Evolutionary conservation across 805 yeast genomes (phyloP), one percentile per base, ranked within the genome.

Genomic region (Vanderwaltozyma verrucispora): DNA sequence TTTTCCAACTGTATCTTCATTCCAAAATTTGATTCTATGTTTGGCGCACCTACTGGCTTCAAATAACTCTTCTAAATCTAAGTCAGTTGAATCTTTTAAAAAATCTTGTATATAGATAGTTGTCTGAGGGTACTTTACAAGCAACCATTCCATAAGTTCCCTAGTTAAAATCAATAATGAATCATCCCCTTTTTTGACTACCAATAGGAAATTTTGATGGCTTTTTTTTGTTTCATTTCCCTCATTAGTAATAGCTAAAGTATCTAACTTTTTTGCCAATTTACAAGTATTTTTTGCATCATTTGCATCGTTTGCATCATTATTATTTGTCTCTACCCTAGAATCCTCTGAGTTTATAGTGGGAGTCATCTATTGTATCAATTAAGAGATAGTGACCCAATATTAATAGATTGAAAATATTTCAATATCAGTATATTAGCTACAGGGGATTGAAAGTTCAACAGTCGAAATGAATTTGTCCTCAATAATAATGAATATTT

Each of bases 81-180:
- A 85, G 42, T 80, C 63, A 39, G 71, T 69, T 43, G 80, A 77
- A 13, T 63, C 54, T 48, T 74, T 69, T 39, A 88, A 65, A 44
- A 76, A 72, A 41, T 72, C 67, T 54, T 89, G 95, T 6, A 89
- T 89, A 51, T 77, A 83, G 1, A 87, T 79, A 1, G 57, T 63
- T 17, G 69, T 47, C 14, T 53, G 57, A 5, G 56, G 54, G 44
- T 56, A 61, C 4, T 50, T 50, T 15, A 51, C 49, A 25, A 84
- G 54, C 25, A 85, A 59, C 87, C 89, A 86, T 48, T 75, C 83
- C 1, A 83, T 77, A 43, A 85, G 65, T 48, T 81, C 88, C 38
- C 87, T 65, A 0, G 94, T 81, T 31, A 83, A 62, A 46, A 73
- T 74, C 2, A 82, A 73, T 35, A 85, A 63, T 8, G 85, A 76